A percentile compares a stretch with the other conserved stretches of the same genome.
Evolutionary conservation across 345 rosid species (phyloP).

Genomic region (Trapa incisa): DNA sequence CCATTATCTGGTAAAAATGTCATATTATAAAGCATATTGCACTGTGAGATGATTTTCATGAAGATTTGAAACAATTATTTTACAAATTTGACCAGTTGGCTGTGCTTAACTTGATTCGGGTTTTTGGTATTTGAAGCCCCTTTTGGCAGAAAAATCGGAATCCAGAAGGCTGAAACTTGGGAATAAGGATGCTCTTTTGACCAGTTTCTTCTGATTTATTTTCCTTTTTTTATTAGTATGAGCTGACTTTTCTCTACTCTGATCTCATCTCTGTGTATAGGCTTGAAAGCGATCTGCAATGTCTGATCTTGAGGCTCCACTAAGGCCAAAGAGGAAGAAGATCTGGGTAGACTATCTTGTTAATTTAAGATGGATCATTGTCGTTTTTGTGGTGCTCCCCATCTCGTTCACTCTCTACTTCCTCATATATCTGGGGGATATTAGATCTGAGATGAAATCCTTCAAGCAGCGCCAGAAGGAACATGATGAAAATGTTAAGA

Average conservation of each 20-base stretch:
- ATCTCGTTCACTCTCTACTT: conserved; percentile 67
- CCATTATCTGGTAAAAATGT: neutral
- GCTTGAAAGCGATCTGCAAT: conserved; percentile 19
- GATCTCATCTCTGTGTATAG: neutral
- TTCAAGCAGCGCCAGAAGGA: conserved; percentile 76
- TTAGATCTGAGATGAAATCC: conserved; percentile 77
- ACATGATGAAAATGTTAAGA: conserved; percentile 75
- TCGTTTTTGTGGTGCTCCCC: conserved; percentile 88
- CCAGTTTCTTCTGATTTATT: neutral
- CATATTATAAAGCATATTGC: neutral
- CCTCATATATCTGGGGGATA: conserved; percentile 88
- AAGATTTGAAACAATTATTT: neutral
- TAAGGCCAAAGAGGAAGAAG: conserved; percentile 87
- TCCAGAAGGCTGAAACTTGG: neutral
- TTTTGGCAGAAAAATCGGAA: neutral
- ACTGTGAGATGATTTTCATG: neutral
- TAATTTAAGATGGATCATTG: conserved; percentile 80
- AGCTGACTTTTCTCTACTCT: neutral
- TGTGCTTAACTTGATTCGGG: neutral
- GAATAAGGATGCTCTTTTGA: neutral
- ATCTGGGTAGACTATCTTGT: conserved; percentile 72
- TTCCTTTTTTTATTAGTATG: too few relatives aligned
- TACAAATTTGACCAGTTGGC: neutral
- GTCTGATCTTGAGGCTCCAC: conserved; percentile 74
- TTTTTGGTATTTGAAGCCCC: neutral